phyloP scores from a whole-genome alignment of 352 stramenopile species.

The Phytophthora sansomeana region DNA sequence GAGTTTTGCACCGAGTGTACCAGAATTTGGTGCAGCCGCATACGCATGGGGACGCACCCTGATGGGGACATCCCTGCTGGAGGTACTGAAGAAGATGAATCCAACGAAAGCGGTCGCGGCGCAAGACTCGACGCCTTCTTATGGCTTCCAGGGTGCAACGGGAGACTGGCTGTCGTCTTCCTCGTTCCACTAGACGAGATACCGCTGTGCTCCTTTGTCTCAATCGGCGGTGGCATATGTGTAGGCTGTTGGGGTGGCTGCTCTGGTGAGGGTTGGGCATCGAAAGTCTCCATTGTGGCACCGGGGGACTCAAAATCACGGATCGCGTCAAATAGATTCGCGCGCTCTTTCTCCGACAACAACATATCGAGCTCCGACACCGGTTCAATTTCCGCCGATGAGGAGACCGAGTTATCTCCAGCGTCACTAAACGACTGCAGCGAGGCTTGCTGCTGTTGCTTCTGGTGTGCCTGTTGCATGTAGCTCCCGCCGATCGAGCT shows the following conservation, averaged over 20 bases:
- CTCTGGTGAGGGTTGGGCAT: conserved; percentile 17
- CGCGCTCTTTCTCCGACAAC: conserved; percentile 70
- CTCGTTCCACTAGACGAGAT: conserved; percentile 11
- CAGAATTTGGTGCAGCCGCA: conserved; percentile 51
- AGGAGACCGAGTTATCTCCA: conserved; percentile 20
- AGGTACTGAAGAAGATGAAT: conserved; percentile 32
- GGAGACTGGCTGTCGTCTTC: conserved; percentile 29
- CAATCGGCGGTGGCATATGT: conserved; percentile 16
- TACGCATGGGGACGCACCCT: conserved; percentile 46
- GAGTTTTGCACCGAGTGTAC: conserved; percentile 55
- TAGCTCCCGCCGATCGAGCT: conserved; percentile 31
- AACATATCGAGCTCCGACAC: conserved; percentile 59
- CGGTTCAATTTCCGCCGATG: conserved; percentile 27
- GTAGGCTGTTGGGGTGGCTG: conserved; percentile 14
- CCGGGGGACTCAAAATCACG: conserved; percentile 67
- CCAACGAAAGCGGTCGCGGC: conserved; percentile 39
- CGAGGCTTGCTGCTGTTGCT: conserved; percentile 20
- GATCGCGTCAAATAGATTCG: conserved; percentile 77
- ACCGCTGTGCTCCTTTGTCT: conserved; percentile 31
- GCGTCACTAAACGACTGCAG: conserved; percentile 15
- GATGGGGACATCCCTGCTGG: conserved; percentile 35
- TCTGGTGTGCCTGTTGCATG: conserved; percentile 34
- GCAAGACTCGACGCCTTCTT: conserved; percentile 31
- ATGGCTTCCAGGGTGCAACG: conserved; percentile 28
- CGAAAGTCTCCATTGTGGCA: conserved; percentile 13